A percentile compares a stretch with the other conserved stretches of the same genome.
These are phyloP conservation scores for Metschnikowia lunata DNA, from an alignment of 805 yeast genomes.

Conservation along the genomic window DNA sequence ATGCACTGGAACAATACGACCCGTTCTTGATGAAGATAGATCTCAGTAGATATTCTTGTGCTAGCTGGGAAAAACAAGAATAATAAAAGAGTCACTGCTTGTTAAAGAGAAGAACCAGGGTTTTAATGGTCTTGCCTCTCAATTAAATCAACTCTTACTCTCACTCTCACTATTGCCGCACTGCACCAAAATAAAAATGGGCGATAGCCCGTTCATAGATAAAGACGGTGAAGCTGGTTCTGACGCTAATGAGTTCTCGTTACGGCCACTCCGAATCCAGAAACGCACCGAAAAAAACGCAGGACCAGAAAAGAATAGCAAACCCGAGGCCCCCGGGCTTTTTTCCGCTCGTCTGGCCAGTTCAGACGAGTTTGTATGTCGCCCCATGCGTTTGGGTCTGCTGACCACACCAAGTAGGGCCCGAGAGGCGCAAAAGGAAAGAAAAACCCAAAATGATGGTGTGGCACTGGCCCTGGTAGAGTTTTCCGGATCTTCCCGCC, in stretches of 20 bases:
- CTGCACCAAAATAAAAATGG: background rate
- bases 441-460: background rate
- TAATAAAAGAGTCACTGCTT: too few relatives aligned
- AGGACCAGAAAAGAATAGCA: background rate
- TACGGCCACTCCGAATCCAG: constrained; percentile 16
- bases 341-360: constrained; percentile 1
- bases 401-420: constrained; percentile 1
- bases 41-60: too few relatives aligned
- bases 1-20: background rate
- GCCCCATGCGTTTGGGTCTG: constrained; percentile 33
- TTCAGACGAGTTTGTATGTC: constrained; percentile 32
- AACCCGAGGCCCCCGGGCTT: constrained; percentile 1
- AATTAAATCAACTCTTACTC: too few relatives aligned
- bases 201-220: constrained; percentile 3
- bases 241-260: constrained; percentile 6
- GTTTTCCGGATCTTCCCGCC: background rate
- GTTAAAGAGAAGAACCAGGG: too few relatives aligned
- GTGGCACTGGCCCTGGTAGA: too few relatives aligned
- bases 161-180: too few relatives aligned
- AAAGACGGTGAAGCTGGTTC: background rate
- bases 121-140: too few relatives aligned
- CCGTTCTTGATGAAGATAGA: too few relatives aligned
- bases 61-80: too few relatives aligned
- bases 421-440: background rate
- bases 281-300: constrained; percentile 4